These are phyloP conservation scores for Inga oerstediana DNA, from an alignment of 306 rosid genomes.

Conservation along the genomic window DNA sequence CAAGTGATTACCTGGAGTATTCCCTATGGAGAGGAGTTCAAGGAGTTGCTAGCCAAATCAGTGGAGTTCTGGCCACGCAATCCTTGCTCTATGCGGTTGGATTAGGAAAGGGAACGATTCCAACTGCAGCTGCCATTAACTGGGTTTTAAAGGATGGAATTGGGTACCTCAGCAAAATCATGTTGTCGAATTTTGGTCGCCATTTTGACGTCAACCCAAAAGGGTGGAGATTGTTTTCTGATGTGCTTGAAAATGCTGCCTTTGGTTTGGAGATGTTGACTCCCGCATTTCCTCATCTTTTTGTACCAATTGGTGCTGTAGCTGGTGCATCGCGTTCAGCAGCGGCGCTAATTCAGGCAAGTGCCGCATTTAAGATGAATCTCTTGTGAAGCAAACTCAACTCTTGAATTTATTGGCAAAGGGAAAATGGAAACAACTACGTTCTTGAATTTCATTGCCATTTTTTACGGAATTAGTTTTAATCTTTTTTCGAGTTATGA, in stretches of 20 bases:
- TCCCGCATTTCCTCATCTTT: slow-evolving; percentile 77
- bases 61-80: slow-evolving; percentile 90
- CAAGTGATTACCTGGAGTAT: slow-evolving; percentile 83
- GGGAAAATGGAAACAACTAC: background rate
- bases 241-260: slow-evolving; percentile 86
- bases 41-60: slow-evolving; percentile 89
- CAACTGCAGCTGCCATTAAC: slow-evolving; percentile 81
- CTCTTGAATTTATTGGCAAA: background rate
- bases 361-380: background rate
- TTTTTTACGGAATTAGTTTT: background rate
- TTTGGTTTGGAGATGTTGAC: slow-evolving; percentile 93
- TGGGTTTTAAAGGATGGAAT: slow-evolving; percentile 98
- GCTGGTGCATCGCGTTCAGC: slow-evolving; percentile 92
- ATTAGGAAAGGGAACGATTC: slow-evolving; percentile 94
- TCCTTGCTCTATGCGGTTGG: slow-evolving; percentile 94
- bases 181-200: slow-evolving; percentile 84
- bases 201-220: slow-evolving; percentile 94
- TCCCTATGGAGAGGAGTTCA: slow-evolving; percentile 94
- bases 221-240: slow-evolving; percentile 97
- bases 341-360: slow-evolving; percentile 65
- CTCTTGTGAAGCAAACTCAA: background rate
- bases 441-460: background rate
- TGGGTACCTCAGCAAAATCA: slow-evolving; percentile 86
- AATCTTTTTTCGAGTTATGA: background rate
- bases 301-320: slow-evolving; percentile 78